Conservation (phyloP, 2,329 filamentous ascomycete species). For the Aspergillus thermomutatus region DNA sequence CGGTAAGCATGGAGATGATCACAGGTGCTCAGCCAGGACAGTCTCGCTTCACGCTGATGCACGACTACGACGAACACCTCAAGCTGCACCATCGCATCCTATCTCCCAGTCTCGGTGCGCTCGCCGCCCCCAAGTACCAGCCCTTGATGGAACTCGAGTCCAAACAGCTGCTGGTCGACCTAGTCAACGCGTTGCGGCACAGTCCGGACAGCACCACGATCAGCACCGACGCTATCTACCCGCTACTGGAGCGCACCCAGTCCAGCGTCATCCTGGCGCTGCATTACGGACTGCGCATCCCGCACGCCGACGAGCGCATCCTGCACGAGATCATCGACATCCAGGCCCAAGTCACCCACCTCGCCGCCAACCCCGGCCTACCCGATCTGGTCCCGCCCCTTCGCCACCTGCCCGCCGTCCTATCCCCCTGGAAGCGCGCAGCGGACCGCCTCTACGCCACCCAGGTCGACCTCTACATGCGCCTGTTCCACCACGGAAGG, state of each 20-base stretch:
- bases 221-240: conserved; percentile 40
- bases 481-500: conserved; percentile 18
- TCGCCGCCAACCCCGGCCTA: conserved; percentile 44
- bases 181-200: conserved; percentile 28
- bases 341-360: conserved; percentile 49
- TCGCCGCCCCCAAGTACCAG: conserved; percentile 47
- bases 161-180: conserved; percentile 42
- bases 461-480: conserved; percentile 26
- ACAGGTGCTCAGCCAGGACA: conserved; percentile 17
- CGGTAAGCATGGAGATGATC: conserved; percentile 41
- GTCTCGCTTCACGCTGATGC: conserved; percentile 39
- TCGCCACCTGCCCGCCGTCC: conserved; percentile 42
- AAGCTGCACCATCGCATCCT: conserved; percentile 45
- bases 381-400: conserved; percentile 46
- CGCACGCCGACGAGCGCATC: conserved; percentile 40
- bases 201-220: conserved; percentile 1
- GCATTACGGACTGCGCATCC: conserved; percentile 51
- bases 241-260: conserved; percentile 50
- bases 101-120: conserved; percentile 48
- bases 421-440: conserved; percentile 47
- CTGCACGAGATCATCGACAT: conserved; percentile 47
- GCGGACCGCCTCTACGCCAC: conserved; percentile 19
- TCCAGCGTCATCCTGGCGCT: conserved; percentile 52
- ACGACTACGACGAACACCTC: conserved; percentile 52
- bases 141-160: conserved; percentile 51